Conservation (phyloP, 2,329 filamentous ascomycete species). For the Arthrobotrys entomopaga region DNA sequence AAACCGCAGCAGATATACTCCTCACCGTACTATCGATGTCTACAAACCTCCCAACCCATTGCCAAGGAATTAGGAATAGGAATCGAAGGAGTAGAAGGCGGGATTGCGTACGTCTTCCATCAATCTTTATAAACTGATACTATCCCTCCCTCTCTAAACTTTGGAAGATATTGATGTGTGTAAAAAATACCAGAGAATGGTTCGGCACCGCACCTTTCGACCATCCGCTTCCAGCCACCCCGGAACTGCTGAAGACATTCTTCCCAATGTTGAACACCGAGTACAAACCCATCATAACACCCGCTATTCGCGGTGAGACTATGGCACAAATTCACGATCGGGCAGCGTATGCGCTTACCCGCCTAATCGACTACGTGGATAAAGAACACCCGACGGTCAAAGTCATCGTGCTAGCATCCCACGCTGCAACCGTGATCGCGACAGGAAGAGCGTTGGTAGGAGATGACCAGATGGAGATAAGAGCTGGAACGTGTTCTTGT, state of each 20-base stretch:
- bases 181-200: conserved; percentile 74
- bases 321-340: conserved; percentile 83
- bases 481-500: conserved; percentile 59
- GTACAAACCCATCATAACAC: conserved; percentile 73
- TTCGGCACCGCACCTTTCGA: conserved; percentile 86
- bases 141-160: too few relatives aligned
- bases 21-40: conserved; percentile 85
- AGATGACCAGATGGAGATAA: conserved; percentile 57
- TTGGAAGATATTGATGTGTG: neutral
- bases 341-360: conserved; percentile 74
- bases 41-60: conserved; percentile 82
- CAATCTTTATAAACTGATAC: too few relatives aligned
- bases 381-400: conserved; percentile 66
- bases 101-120: conserved; percentile 55
- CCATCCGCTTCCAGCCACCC: conserved; percentile 79
- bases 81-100: conserved; percentile 59
- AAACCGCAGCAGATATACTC: conserved; percentile 81
- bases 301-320: conserved; percentile 79
- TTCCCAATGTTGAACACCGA: conserved; percentile 70
- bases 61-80: conserved; percentile 64
- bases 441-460: conserved; percentile 72
- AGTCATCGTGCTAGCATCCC: conserved; percentile 82
- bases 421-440: conserved; percentile 89
- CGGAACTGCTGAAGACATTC: conserved; percentile 71
- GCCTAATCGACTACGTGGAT: conserved; percentile 76